Evolutionary conservation across 1,139 yeast genomes (phyloP), one percentile per base, ranked within the genome.

Genomic region (Torulaspora pretoriensis): DNA sequence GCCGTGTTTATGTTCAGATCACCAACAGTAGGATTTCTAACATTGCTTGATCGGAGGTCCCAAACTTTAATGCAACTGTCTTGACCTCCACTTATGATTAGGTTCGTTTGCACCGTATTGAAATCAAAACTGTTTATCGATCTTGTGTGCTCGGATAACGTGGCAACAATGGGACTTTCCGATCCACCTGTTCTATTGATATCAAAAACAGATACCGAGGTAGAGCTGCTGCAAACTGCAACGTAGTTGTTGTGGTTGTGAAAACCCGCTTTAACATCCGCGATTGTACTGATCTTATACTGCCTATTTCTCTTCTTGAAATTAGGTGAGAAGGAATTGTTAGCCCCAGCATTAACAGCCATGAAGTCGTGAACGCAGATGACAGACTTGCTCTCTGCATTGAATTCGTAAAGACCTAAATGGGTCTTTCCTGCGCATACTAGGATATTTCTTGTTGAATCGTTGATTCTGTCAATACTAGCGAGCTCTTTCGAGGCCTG

Each of bases 61-160:
- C 97, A 92, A 13, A 89, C 65, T 53, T 87, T 83, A 46, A 90
- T 80, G 14, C 83, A 72, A 2, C 97, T 97, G 66, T 92, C 98
- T 60, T 88, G 96, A 0, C 95, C 84, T 0, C 96, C 98, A 0
- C 96, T 83, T 2, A 88, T 66, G 12, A 92, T 64, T 38, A 78
- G 71, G 54, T 76, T 74, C 1, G 83, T 77, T 37, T 76, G 75
- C 3, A 74, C 73, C 30, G 75, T 75, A 47, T 72, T 74, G 61
- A 88, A 89, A 48, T 85, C 88, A 24, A 92, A 69, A 1, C 95
- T 77, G 59, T 89, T 88, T 37, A 92, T 82, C 3, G 95, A 81
- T 45, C 97, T 70, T 42, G 81, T 81, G 56, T 88, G 96, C 51
- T 86, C 96, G 12, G 75, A 68, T 30, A 83, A 68, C 35, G 77